Percentiles rank a stretch among this genome's conserved stretches.
Conservation (phyloP, 371 early-diverging fungal genomes). For the Rhizopus microsporus region DNA sequence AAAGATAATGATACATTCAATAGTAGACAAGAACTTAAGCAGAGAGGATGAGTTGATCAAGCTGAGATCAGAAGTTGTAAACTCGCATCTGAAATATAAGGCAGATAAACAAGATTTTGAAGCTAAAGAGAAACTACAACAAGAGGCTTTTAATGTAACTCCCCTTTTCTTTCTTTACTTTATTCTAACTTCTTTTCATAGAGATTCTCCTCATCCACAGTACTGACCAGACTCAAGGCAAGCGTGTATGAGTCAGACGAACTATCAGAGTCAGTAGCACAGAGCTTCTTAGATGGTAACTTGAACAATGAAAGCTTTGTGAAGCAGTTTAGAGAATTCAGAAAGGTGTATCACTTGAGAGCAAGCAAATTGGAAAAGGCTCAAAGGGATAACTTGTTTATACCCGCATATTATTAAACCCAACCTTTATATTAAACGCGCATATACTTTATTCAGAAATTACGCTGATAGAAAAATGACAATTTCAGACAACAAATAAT, state of each 20-base stretch:
- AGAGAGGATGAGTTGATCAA: conserved; percentile 47
- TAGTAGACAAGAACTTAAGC: conserved; percentile 51
- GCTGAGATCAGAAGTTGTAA: conserved; percentile 41
- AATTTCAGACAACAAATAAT: too few relatives aligned
- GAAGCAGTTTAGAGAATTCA: conserved; percentile 59
- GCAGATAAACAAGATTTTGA: conserved; percentile 43
- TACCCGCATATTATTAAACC: conserved; percentile 19
- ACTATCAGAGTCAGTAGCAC: conserved; percentile 61
- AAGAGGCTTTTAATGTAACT: conserved; percentile 60
- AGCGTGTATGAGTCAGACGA: conserved; percentile 64
- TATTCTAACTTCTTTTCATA: conserved; percentile 15
- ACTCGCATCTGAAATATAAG: conserved; percentile 40
- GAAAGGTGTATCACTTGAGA: conserved; percentile 65
- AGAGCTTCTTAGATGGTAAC: conserved; percentile 62
- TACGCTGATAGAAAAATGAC: too few relatives aligned
- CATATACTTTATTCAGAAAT: too few relatives aligned
- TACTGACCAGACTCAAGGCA: conserved; percentile 55
- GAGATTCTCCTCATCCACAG: conserved; percentile 62
- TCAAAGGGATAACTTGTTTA: conserved; percentile 40
- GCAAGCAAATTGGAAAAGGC: conserved; percentile 62
- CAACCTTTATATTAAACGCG: too few relatives aligned
- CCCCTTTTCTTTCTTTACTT: not conserved
- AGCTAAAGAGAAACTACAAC: conserved; percentile 53
- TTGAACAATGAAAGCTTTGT: conserved; percentile 61
- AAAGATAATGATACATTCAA: not conserved